Conservation (phyloP, 2,329 filamentous ascomycete genomes). For the Byssoonygena ceratinophila region DNA sequence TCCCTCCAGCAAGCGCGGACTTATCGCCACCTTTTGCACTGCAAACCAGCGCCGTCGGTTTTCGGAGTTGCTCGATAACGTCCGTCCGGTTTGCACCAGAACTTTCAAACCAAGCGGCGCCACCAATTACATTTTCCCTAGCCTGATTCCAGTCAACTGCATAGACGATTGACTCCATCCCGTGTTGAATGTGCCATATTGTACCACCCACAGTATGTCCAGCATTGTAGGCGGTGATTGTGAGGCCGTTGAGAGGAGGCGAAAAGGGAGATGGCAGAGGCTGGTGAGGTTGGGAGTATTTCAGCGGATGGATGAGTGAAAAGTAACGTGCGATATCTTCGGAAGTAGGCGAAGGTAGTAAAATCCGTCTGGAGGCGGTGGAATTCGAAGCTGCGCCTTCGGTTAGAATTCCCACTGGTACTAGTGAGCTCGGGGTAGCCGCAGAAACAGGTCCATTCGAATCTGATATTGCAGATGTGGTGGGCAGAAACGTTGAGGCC, state of each 20-base stretch:
- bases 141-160: slow-evolving; percentile 97
- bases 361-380: slow-evolving; percentile 35
- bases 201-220: slow-evolving; percentile 93
- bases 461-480: slow-evolving; percentile 52
- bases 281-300: slow-evolving; percentile 94
- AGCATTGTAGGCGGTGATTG: slow-evolving; percentile 91
- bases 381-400: slow-evolving; percentile 27
- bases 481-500: slow-evolving; percentile 73
- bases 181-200: slow-evolving; percentile 98
- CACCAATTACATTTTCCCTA: slow-evolving; percentile 87
- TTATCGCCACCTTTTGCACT: slow-evolving; percentile 72
- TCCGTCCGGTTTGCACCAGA: slow-evolving; percentile 70
- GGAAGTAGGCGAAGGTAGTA: slow-evolving; percentile 59
- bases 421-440: slow-evolving; percentile 23
- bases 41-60: slow-evolving; percentile 87
- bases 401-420: slow-evolving; percentile 22
- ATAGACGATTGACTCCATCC: slow-evolving; percentile 92
- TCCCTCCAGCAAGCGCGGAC: slow-evolving; percentile 58
- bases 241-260: slow-evolving; percentile 78
- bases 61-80: slow-evolving; percentile 84
- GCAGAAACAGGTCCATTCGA: slow-evolving; percentile 21
- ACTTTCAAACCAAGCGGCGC: slow-evolving; percentile 85
- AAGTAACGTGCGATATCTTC: slow-evolving; percentile 93
- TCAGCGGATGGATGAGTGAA: slow-evolving; percentile 76
- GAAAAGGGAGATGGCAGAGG: slow-evolving; percentile 79